These are phyloP conservation scores for Clonostachys sp. DNA, from an alignment of 2,329 filamentous ascomycete species.

Conservation along the genomic window DNA sequence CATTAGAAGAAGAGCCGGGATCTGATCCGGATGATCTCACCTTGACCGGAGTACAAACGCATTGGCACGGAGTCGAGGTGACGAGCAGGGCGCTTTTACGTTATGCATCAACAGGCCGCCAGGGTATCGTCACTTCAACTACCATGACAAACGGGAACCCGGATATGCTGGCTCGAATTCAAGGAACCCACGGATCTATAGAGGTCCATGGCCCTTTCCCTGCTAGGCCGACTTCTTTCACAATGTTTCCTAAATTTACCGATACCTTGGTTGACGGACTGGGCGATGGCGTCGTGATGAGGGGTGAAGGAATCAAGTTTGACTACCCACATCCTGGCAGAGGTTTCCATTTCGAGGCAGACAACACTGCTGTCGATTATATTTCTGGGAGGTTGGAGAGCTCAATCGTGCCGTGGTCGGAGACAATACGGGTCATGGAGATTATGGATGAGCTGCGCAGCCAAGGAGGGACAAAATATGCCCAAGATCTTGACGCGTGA, in stretches of 20 bases:
- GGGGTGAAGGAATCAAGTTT: constrained; percentile 16
- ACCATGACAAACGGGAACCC: constrained; percentile 7
- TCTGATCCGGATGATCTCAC: neutral
- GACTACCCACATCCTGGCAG: constrained; percentile 24
- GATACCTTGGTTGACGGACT: constrained; percentile 1
- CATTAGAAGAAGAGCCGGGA: constrained; percentile 18
- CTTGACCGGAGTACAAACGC: constrained; percentile 24
- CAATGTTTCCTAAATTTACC: constrained; percentile 14
- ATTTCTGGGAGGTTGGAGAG: constrained; percentile 28
- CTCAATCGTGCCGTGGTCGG: constrained; percentile 34
- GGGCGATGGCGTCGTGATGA: too few species aligned
- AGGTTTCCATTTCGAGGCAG: constrained; percentile 40
- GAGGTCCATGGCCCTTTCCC: constrained; percentile 24
- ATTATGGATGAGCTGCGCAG: constrained; percentile 40
- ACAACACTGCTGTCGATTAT: constrained; percentile 33
- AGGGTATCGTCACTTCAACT: constrained; percentile 36
- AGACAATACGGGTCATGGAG: constrained; percentile 38
- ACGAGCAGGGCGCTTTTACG: constrained; percentile 29
- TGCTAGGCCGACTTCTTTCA: constrained; percentile 26
- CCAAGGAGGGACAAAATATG: constrained; percentile 20
- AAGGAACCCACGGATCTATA: constrained; percentile 31
- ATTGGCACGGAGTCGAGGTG: constrained; percentile 23
- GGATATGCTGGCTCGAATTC: constrained; percentile 26
- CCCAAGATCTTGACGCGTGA: constrained; percentile 11
- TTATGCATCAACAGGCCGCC: constrained; percentile 25